Base-by-base conservation (phyloP, 2,329 filamentous ascomycete species). In the Paramyrothecium roridum region DNA sequence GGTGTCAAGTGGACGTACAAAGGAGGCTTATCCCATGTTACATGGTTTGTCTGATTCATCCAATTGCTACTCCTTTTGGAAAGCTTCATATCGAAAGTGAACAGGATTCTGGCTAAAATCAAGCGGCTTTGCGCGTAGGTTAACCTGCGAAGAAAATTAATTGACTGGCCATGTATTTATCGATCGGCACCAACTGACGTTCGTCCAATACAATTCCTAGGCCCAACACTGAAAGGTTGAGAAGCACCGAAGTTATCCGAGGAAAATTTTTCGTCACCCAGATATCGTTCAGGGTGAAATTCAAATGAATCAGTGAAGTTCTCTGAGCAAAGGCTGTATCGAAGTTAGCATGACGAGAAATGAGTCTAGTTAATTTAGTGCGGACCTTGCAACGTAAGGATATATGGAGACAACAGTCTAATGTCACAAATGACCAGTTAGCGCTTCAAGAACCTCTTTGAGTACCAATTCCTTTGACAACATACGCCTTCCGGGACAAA, bases 281-380 rank as follows among this genome's bases (percentile, higher is more conserved):
- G 37, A 56, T 56, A 61, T 11, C 59, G 49, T 37, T 61, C 59
- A 6, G 63, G 63, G 13, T 60, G 60, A 51, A 65, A 66, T 6
- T 54, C 48, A 2, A 57, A 54, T 16, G 59, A 53, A 30, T 61
- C 58, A 21, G 16, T 43, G 11, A 10, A 52, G 17, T 45, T 10
- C 20, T 23, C n/a, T n/a, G n/a, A n/a, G n/a, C n/a, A n/a, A n/a
- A n/a, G n/a, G n/a, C n/a, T n/a, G n/a, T n/a, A n/a, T n/a, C n/a
- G n/a, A n/a, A n/a, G n/a, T n/a, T n/a, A n/a, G n/a, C n/a, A n/a
- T n/a, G n/a, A n/a, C n/a, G n/a, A n/a, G n/a, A n/a, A n/a, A n/a
- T n/a, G n/a, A n/a, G n/a, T n/a, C n/a, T n/a, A n/a, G n/a, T n/a
- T n/a, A n/a, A n/a, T n/a, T n/a, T n/a, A n/a, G n/a, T n/a, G n/a